Base-by-base conservation (phyloP, 2,329 filamentous ascomycete species). In the Cadophora gregata region DNA sequence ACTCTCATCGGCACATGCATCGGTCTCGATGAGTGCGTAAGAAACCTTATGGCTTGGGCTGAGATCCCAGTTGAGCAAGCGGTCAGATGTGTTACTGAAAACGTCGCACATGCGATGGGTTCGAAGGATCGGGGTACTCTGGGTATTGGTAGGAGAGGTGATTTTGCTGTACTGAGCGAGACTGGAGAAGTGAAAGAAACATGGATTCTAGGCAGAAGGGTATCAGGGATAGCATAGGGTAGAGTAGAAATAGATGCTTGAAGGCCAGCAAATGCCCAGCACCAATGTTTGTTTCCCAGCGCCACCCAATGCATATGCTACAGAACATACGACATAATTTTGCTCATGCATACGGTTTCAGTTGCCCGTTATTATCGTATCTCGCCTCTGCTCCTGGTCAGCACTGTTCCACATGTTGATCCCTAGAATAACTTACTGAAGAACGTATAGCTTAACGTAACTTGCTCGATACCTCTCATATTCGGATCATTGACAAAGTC, bases 361-460 rank as follows among this genome's bases (percentile, higher is more conserved):
- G 80, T 74, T 90, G 86, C 1, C 92, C 92, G 74, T 93, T 90
- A 73, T 93, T 88, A 78, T 95, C 92, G 78, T 96, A 96, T 78
- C 88, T 91, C 59, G 93, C 93, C 80, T 96, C 90, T 93, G 77
- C 59, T 55, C 47, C 25, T 19, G 10, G 70, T 86, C 70, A 85
- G 80, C 70, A 74, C 21, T 27, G 58, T 10, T 45, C 48, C 25
- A 14, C 2, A 10, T 31, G 4, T 16, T 7, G 6, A 4, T 19
- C 6, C 38, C 33, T 42, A 47, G 33, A 59, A 33, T 25, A 27
- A 85, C 93, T 83, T 82, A 97, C 93, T 99, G 79, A 99, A 99
- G 78, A 99, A 99, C 0, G 96, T 99, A 81, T 99, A 99, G 73
- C 90, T 97, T 76, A 99, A 80, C 38, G 96, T 99, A 64, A 99